A percentile compares a stretch with the other conserved stretches of the same genome.
Conservation (phyloP, 768 basidiomycete genomes). For the Chalciporus pseudorubinellus region DNA sequence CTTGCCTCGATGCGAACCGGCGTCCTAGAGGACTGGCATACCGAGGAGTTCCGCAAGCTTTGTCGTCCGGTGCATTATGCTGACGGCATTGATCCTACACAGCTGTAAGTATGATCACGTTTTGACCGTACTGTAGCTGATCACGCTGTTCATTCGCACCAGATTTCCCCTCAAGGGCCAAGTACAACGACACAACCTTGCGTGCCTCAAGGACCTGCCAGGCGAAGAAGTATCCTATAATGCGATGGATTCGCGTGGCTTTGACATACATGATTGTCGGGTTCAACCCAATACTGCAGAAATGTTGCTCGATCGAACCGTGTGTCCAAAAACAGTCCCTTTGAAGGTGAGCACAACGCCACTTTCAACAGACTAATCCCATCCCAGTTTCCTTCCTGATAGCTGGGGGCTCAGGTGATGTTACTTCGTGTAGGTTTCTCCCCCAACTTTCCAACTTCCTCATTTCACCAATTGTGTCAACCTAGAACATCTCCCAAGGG, state of each 20-base stretch:
- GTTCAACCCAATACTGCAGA: conserved; percentile 31
- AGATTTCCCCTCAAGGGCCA: conserved; percentile 30
- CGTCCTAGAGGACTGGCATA: conserved; percentile 58
- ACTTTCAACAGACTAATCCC: background rate
- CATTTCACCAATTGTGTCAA: background rate
- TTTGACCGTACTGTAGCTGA: background rate
- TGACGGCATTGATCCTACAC: conserved; percentile 85
- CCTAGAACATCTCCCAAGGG: conserved; percentile 34
- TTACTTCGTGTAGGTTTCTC: conserved; percentile 31
- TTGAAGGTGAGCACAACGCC: conserved; percentile 42
- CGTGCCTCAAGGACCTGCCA: conserved; percentile 16
- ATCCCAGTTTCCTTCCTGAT: background rate
- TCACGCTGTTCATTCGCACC: background rate
- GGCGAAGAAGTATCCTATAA: conserved; percentile 35
- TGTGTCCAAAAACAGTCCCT: conserved; percentile 45
- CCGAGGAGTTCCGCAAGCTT: conserved; percentile 64
- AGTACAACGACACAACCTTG: conserved; percentile 25
- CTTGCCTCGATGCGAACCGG: conserved; percentile 98
- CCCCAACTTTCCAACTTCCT: background rate
- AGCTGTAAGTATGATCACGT: conserved; percentile 56
- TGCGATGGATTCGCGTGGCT: conserved; percentile 46
- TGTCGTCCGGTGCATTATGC: conserved; percentile 63
- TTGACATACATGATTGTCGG: conserved; percentile 35
- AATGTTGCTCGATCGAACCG: conserved; percentile 44
- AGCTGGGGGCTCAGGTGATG: conserved; percentile 83